Evolutionary conservation across 305 asterid species (phyloP).

Genomic region (Fraxinus sp.): DNA sequence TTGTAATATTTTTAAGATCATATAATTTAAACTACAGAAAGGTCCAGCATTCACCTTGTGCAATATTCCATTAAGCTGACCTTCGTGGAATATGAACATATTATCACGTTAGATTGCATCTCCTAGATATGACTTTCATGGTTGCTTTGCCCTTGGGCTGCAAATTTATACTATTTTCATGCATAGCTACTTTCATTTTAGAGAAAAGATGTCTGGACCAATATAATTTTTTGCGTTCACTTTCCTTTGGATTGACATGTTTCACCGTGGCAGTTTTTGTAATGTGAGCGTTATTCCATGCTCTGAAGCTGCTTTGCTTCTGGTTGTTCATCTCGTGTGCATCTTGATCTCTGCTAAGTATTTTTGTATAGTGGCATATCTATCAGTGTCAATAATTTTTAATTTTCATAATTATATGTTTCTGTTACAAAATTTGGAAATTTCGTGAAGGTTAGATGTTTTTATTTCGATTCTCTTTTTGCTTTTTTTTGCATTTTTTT

Average conservation of each 20-base stretch:
- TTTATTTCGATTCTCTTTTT: background rate
- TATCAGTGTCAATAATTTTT: background rate
- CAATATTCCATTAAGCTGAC: background rate
- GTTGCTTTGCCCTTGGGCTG: constrained; percentile 80
- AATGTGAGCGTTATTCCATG: constrained; percentile 47
- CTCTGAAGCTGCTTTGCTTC: background rate
- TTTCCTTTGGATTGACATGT: constrained; percentile 59
- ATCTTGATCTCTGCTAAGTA: background rate
- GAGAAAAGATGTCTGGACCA: constrained; percentile 60
- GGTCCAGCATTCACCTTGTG: background rate
- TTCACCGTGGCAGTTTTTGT: constrained; percentile 43
- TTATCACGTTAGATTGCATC: background rate
- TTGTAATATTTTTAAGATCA: background rate
- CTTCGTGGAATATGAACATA: background rate
- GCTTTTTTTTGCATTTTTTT: background rate
- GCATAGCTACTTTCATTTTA: constrained; percentile 59
- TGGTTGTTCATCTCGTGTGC: background rate
- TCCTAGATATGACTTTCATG: constrained; percentile 15
- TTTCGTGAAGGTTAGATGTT: background rate
- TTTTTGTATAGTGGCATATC: background rate
- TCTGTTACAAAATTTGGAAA: too few relatives aligned
- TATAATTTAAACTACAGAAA: background rate
- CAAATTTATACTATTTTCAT: constrained; percentile 54
- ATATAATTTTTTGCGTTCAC: constrained; percentile 46
- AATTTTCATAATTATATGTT: background rate